phyloP scores from a whole-genome alignment of 2,329 filamentous ascomycete genomes.

The Cytospora leucostoma region DNA sequence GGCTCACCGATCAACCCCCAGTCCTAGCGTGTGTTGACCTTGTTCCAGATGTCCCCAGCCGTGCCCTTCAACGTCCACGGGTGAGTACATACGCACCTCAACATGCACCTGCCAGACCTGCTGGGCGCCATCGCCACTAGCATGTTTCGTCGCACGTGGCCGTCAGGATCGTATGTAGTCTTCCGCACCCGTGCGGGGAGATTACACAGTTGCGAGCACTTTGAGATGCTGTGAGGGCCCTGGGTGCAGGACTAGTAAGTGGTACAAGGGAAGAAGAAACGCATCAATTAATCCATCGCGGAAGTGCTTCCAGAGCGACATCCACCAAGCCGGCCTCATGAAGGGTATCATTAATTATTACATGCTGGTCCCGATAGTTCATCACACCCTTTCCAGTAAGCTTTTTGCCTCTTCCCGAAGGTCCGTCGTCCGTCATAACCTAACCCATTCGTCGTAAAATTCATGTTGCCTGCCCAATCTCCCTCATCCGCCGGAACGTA shows the following conservation, averaged over 20 bases:
- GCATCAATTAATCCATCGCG: conserved; percentile 5
- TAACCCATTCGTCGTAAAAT: conserved; percentile 16
- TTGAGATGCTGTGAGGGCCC: neutral
- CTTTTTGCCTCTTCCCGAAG: conserved; percentile 12
- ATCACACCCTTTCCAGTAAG: neutral
- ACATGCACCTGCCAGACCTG: too few relatives aligned
- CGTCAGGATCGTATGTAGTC: neutral
- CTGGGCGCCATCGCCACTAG: too few relatives aligned
- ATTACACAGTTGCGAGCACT: neutral
- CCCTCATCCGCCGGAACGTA: conserved; percentile 5
- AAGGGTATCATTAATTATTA: conserved; percentile 23
- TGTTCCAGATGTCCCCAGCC: too few relatives aligned
- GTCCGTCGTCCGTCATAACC: conserved; percentile 14
- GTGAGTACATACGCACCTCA: neutral
- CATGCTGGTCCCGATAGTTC: conserved; percentile 14
- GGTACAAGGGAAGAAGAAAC: conserved; percentile 6
- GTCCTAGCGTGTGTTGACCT: neutral
- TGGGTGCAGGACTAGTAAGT: neutral
- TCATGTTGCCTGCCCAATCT: conserved; percentile 3
- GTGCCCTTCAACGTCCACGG: neutral
- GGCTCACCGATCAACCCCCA: conserved; percentile 8
- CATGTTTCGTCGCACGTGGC: neutral
- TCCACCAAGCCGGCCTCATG: conserved; percentile 17
- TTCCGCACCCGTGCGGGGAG: neutral
- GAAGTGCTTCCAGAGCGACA: conserved; percentile 14